Evolutionary conservation across 306 rosid genomes (phyloP).

Genomic region (Dalbergia cochinchinensis): DNA sequence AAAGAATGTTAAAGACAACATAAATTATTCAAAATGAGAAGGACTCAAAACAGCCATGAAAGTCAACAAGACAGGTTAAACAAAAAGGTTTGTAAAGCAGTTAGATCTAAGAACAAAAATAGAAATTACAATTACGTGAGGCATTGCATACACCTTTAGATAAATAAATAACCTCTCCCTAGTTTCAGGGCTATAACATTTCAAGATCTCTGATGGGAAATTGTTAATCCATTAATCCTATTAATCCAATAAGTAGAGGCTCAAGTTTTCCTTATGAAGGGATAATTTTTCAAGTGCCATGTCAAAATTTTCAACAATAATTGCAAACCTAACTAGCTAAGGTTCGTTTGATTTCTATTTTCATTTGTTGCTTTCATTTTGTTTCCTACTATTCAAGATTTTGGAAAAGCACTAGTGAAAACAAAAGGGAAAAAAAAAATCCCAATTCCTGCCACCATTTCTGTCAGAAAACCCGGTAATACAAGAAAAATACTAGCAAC

Average conservation of each 20-base stretch:
- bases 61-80: not conserved
- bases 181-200: not conserved
- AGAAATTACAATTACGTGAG: not conserved
- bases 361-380: no score
- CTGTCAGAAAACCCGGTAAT: no score
- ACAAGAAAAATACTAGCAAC: no score
- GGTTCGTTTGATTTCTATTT: no score
- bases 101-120: not conserved
- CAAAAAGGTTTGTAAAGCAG: not conserved
- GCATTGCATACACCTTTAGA: not conserved
- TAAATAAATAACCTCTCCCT: not conserved
- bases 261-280: not conserved
- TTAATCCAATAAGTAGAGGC: not conserved
- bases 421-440: no score
- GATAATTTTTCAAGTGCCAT: not conserved
- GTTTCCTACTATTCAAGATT: no score
- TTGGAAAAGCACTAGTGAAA: no score
- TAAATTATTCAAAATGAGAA: not conserved
- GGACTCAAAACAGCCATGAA: not conserved
- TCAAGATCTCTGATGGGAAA: not conserved
- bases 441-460: no score
- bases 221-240: not conserved
- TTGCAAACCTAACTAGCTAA: not conserved
- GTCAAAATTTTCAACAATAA: not conserved
- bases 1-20: not conserved